These are phyloP conservation scores for Cucurbitaria berberidis DNA, from an alignment of 2,329 filamentous ascomycete species.

Conservation along the genomic window DNA sequence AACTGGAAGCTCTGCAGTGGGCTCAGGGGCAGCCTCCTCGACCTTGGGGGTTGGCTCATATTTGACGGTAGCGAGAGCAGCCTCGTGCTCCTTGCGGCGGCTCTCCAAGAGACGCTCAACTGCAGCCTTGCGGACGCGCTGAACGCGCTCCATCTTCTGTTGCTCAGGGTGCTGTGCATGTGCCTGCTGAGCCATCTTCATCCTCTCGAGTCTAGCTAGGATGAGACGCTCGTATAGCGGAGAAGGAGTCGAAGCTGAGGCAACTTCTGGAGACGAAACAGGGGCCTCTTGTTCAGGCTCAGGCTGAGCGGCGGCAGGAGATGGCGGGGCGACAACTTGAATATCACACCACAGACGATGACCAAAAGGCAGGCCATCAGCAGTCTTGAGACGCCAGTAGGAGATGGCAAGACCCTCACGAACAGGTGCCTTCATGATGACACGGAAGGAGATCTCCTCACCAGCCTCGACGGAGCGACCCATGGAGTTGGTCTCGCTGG, in stretches of 20 bases:
- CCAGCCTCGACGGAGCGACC: slow-evolving; percentile 72
- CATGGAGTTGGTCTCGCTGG: slow-evolving; percentile 82
- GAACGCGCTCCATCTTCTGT: slow-evolving; percentile 36
- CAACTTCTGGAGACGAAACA: slow-evolving; percentile 5
- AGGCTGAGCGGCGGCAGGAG: slow-evolving; percentile 5
- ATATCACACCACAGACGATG: slow-evolving; percentile 96
- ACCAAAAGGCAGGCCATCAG: slow-evolving; percentile 82
- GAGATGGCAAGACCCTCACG: slow-evolving; percentile 83
- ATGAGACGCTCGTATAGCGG: slow-evolving; percentile 33
- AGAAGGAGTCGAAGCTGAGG: slow-evolving; percentile 23
- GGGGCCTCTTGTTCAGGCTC: not conserved
- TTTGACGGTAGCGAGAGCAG: slow-evolving; percentile 22
- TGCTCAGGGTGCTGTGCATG: slow-evolving; percentile 30
- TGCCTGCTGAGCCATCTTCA: slow-evolving; percentile 25
- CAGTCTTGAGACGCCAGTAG: slow-evolving; percentile 92
- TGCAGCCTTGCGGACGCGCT: slow-evolving; percentile 45
- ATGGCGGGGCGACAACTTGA: slow-evolving; percentile 59
- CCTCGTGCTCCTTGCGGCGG: slow-evolving; percentile 44
- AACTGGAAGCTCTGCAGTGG: slow-evolving; percentile 39
- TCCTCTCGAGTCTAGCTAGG: slow-evolving; percentile 32
- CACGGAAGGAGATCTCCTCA: slow-evolving; percentile 79
- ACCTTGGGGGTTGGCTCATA: slow-evolving; percentile 37
- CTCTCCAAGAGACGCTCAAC: slow-evolving; percentile 42
- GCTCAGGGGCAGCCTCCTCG: slow-evolving; percentile 19
- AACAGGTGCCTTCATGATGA: slow-evolving; percentile 79